phyloP scores from a whole-genome alignment of 164 flowering plant species.

The Umbellularia californica region DNA sequence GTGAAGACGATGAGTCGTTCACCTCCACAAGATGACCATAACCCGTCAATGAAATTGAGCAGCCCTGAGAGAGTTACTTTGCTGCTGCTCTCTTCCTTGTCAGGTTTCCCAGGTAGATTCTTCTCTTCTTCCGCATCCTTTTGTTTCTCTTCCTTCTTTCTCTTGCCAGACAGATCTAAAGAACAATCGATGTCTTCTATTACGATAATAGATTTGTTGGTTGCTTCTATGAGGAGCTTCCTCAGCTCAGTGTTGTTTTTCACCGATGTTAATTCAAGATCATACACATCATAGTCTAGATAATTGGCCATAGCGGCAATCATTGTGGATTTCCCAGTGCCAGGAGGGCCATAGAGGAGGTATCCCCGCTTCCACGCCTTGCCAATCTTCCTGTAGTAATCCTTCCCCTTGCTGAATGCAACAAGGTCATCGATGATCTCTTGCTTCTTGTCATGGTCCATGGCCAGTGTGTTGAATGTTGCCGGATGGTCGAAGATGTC shows the following conservation, averaged over 20 bases:
- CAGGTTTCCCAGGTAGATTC: constrained; percentile 5
- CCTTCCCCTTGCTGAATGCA: constrained; percentile 40
- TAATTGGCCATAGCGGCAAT: constrained; percentile 64
- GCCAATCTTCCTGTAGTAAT: constrained; percentile 47
- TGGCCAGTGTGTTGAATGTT: constrained; percentile 45
- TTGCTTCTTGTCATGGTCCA: constrained; percentile 48
- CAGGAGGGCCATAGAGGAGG: constrained; percentile 61
- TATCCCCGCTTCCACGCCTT: constrained; percentile 72
- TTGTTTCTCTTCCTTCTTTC: constrained; percentile 31
- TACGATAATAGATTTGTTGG: constrained; percentile 49
- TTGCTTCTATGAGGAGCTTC: constrained; percentile 46
- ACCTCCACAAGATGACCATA: constrained; percentile 69
- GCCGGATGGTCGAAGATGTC: constrained; percentile 61
- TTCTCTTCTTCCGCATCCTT: constrained; percentile 20
- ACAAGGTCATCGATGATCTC: constrained; percentile 47
- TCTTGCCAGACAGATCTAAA: constrained; percentile 50
- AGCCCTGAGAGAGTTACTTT: constrained; percentile 66
- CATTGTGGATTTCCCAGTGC: constrained; percentile 68
- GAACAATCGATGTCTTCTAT: constrained; percentile 80
- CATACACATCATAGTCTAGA: constrained; percentile 59
- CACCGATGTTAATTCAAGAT: constrained; percentile 57
- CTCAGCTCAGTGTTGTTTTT: constrained; percentile 48
- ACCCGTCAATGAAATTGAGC: constrained; percentile 66
- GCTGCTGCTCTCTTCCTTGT: constrained; percentile 31
- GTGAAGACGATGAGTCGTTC: constrained; percentile 66